Evolutionary conservation across 1,284 basidiomycete genomes (phyloP).

Genomic region (Anthracocystis panici-leucophaei): DNA sequence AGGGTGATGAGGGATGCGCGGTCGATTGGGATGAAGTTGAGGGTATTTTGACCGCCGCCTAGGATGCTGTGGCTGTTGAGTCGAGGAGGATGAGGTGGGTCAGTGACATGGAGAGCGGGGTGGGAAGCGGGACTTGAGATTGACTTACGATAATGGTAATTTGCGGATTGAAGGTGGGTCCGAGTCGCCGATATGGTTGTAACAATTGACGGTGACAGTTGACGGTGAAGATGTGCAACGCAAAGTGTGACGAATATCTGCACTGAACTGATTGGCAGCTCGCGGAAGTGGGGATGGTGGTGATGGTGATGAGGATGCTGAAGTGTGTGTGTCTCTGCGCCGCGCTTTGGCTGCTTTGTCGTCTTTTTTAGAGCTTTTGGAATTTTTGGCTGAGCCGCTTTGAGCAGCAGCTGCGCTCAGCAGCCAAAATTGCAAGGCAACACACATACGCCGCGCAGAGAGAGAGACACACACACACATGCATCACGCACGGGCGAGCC

Average conservation of each 20-base stretch:
- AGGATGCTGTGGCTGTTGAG: conserved; percentile 11
- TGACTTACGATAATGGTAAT: conserved; percentile 15
- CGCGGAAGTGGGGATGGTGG: conserved; percentile 2
- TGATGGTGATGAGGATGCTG: conserved; percentile 12
- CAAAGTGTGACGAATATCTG: no score
- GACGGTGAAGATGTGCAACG: not conserved
- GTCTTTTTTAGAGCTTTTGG: not conserved
- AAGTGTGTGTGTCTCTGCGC: conserved; percentile 8
- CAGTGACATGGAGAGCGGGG: conserved; percentile 1
- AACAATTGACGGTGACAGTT: conserved; percentile 7
- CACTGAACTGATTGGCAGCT: not conserved
- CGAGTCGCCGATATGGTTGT: conserved; percentile 31
- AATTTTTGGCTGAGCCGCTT: not conserved
- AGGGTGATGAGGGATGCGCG: not conserved
- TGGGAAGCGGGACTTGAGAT: not conserved
- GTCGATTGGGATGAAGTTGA: conserved; percentile 6
- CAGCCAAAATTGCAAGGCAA: conserved; percentile 2
- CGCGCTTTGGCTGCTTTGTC: conserved; percentile 4
- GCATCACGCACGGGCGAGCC: conserved; percentile 7
- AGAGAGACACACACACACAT: conserved; percentile 5
- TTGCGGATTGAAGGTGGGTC: conserved; percentile 11
- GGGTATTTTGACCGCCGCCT: conserved; percentile 29
- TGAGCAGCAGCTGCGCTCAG: conserved; percentile 3
- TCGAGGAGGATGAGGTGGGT: not conserved
- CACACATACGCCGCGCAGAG: conserved; percentile 5